A percentile compares a stretch with the other conserved stretches of the same genome.
Evolutionary conservation across 768 basidiomycete species (phyloP).

Genomic region (Pulveroboletus frians): DNA sequence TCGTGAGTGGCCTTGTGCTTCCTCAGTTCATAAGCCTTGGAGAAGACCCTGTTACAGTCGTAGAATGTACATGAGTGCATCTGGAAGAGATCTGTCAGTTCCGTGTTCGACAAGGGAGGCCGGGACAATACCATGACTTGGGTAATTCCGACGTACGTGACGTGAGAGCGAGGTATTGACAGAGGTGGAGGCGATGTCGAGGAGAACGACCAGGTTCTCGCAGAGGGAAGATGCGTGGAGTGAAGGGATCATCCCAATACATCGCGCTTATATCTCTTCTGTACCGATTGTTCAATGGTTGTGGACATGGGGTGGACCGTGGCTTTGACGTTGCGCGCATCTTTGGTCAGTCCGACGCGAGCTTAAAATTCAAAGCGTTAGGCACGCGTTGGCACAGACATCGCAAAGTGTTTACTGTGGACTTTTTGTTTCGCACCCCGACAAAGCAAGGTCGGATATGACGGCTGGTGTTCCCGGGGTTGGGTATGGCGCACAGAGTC

Average conservation of each 20-base stretch:
- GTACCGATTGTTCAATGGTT: background rate
- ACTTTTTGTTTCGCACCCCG: background rate
- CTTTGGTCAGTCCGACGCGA: background rate
- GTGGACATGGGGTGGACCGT: slow-evolving; percentile 2
- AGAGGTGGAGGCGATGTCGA: background rate
- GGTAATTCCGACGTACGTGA: background rate
- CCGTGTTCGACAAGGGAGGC: background rate
- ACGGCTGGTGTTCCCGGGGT: background rate
- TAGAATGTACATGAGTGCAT: background rate
- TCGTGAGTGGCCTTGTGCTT: slow-evolving; percentile 11
- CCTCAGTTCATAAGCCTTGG: slow-evolving; percentile 4
- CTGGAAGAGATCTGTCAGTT: background rate
- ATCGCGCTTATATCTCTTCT: slow-evolving; percentile 11
- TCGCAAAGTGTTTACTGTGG: background rate
- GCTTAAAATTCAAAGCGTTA: slow-evolving; percentile 11
- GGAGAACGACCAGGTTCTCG: slow-evolving; percentile 14
- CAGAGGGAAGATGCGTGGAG: background rate
- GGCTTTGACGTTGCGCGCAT: background rate
- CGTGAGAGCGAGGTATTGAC: background rate
- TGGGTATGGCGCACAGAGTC: too few species aligned
- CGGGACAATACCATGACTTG: slow-evolving; percentile 9
- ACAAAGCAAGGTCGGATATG: background rate
- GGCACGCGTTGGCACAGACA: background rate
- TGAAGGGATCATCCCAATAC: background rate
- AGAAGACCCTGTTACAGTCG: slow-evolving; percentile 4